Base-by-base conservation (phyloP, 371 early-diverging fungal species). In the Rhizopus delemar region DNA sequence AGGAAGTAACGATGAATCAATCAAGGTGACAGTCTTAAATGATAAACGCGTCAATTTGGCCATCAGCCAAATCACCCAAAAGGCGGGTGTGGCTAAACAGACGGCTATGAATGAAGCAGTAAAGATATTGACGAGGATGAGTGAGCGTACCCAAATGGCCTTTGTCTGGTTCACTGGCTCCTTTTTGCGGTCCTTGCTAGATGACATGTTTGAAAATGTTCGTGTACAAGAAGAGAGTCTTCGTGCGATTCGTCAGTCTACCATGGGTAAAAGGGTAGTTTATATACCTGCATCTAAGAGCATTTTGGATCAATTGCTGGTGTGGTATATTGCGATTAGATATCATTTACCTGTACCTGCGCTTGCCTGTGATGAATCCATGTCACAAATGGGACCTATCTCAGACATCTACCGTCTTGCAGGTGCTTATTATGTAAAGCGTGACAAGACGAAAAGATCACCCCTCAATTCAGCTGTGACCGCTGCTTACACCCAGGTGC, bases 121-220 rank as follows among this genome's bases (percentile, higher is more conserved):
- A 28, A 75, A 75, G 57, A 75, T 77, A 11, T 51, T 77, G 41
- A 56, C 69, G 55, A 66, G 77, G 1, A 77, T 80, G 81, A 75
- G 81, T 41, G 81, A 80, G 48, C 68, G 81, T n/a, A 80, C 81
- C 2, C 77, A 77, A 16, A 46, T 77, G 6, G 70, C 76, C 3
- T 80, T 77, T 55, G 77, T 80, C 8, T 80, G 77, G 75, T 80
- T 80, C 41, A 63, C 75, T 3, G 76, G 76, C 3, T 70, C 74
- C 0, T 74, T 80, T 32, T 52, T 80, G 8, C 70, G 71, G 13
- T 63, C 66, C 2, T 48, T 80, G 1, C 57, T 80, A 8, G 72
- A 71, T 5, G 68, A 73, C 53, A 65, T 80, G 72, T 80, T 80
- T 70, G 77, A 77, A 31, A 63, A 68, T 63, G 69, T 80, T 5